Conservation (phyloP, 1,284 basidiomycete species). For the Cryptococcus neoformans region DNA sequence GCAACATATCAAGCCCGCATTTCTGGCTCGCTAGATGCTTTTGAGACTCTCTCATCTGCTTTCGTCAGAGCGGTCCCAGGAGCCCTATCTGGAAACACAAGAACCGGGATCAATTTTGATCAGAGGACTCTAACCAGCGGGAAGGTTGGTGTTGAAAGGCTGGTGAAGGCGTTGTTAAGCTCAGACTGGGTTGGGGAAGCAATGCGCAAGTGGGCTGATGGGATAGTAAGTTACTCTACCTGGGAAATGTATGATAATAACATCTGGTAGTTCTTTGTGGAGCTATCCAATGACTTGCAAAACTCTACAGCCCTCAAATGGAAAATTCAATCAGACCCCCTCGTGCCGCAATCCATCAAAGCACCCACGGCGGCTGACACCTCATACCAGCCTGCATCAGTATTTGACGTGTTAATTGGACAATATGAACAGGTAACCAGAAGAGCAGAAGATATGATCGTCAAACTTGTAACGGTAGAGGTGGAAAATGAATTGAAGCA, state of each 20-base stretch:
- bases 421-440: conserved; percentile 61
- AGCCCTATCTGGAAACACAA: conserved; percentile 58
- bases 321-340: conserved; percentile 33
- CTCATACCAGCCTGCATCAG: conserved; percentile 52
- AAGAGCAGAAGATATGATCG: conserved; percentile 80
- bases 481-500: conserved; percentile 68
- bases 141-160: conserved; percentile 69
- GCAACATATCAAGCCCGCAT: conserved; percentile 74
- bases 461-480: conserved; percentile 73
- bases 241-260: background rate
- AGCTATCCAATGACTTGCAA: conserved; percentile 76
- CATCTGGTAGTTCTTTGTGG: conserved; percentile 71
- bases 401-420: conserved; percentile 70
- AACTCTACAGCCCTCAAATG: conserved; percentile 20
- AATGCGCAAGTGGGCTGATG: conserved; percentile 79
- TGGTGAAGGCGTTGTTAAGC: conserved; percentile 79
- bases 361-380: background rate
- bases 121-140: conserved; percentile 65
- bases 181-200: conserved; percentile 65
- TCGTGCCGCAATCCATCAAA: conserved; percentile 32
- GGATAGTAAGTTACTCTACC: conserved; percentile 60
- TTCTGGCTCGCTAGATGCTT: conserved; percentile 81
- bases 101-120: conserved; percentile 51
- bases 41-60: conserved; percentile 81
- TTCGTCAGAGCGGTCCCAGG: conserved; percentile 90